Base-by-base conservation (phyloP, 1,284 basidiomycete genomes). In the Abortiporus biennis region DNA sequence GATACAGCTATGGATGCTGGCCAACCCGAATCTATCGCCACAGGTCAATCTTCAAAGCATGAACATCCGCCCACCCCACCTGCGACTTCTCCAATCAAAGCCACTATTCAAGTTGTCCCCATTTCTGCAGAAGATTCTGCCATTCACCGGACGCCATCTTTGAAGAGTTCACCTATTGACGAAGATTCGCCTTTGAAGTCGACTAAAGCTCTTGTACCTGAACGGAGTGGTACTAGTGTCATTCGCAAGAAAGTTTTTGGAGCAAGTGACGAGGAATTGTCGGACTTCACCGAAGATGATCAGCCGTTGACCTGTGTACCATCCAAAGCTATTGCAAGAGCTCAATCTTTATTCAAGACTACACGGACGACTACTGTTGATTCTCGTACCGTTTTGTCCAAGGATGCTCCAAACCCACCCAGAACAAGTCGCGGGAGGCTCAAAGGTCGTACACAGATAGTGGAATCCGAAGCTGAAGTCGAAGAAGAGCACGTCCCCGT, bases 231-330 rank as follows among this genome's bases (percentile, higher is more conserved):
- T n/a, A n/a, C 49, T 15, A 51, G 58, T 40, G 31, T 46, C 13
- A 41, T 57, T 5, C 52, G 50, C 17, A 56, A 57, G 6, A 49
- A 47, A 1, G 53, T 47, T 0, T 62, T 63, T 35, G 61, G 61
- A 9, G 44, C 53, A 13, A 56, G 53, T 36, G 56, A 60, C 38
- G 57, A 60, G 37, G 60, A 60, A n/a, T 53, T 62, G 4, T 62
- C 61, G 30, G 59, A 61, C 3, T 46, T 59, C 20, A 37, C 12
- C 36, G 5, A 5, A 22, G 6, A 5, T 6, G 5, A 6, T 8
- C 20, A 15, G 6, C 37, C 17, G 36, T 3, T 1, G 9, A 15
- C 27, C 17, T n/a, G n/a, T n/a, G n/a, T 16, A 29, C 2, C 29
- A 9, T 19, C 17, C 24, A 24, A 5, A n/a, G n/a, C 11, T 15